Evolutionary conservation across 257 asterid genomes (phyloP), one percentile per base, ranked within the genome.

Genomic region (Scutellaria minor): DNA sequence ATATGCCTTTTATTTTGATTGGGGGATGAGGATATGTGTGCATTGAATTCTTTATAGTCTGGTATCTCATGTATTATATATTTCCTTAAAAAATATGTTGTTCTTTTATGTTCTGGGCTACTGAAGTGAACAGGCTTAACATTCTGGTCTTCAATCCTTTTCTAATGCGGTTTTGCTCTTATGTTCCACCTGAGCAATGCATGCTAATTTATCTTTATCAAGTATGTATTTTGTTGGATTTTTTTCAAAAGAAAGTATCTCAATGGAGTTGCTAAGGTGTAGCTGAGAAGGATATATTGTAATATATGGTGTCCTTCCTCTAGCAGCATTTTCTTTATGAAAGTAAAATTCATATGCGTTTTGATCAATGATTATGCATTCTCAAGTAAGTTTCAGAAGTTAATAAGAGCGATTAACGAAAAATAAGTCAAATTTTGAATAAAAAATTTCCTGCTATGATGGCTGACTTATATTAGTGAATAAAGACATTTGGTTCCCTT

Each of bases 11-110:
- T 8, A 5, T 56, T 31, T 14, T 65, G 40, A 27, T 10, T 4
- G 20, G 69, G 40, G 53, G 48, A 10, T 40, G 39, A 50, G 52
- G 24, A 68, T 58, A 15, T 72, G 60, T 44, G 18, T 70, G 7
- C 15, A 6, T 53, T 61, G 73, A 58, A 40, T 54, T 67, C 15
- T 40, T 72, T 46, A 48, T 62, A 9, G 63, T 61, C n/a, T 63
- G 22, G 37, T 13, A 13, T 66, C 45, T 57, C 42, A 13, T 37
- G n/a, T 42, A 35, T 41, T 55, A 51, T 40, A 51, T 22, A 14
- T 48, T 48, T 67, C 35, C 50, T 20, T 14, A 15, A 14, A 15
- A 45, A 39, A 62, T 65, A 8, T 15, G 6, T 8, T 51, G 5
- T 20, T 45, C 62, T 56, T 45, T 51, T 64, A 52, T 48, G 0